These are phyloP conservation scores for Lactifluus subvellereus DNA, from an alignment of 768 basidiomycete genomes.

Conservation along the genomic window DNA sequence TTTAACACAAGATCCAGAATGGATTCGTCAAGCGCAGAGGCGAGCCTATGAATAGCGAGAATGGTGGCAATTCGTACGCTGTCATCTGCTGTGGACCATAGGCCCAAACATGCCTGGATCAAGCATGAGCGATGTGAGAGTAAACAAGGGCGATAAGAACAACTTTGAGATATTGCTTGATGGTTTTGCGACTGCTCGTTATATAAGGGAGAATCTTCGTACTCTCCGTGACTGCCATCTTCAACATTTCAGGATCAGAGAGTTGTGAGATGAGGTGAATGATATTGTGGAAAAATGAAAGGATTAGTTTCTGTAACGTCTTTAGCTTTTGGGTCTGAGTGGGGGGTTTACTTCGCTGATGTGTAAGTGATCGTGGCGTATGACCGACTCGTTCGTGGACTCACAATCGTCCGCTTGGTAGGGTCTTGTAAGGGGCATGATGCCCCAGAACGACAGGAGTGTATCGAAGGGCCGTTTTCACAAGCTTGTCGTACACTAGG, in stretches of 20 bases:
- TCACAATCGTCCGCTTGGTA: constrained; percentile 80
- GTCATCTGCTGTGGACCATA: constrained; percentile 83
- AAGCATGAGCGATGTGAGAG: not conserved
- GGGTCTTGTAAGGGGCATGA: constrained; percentile 82
- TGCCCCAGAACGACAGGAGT: constrained; percentile 85
- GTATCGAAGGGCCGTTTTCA: constrained; percentile 81
- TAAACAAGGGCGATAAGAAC: constrained; percentile 2
- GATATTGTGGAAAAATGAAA: constrained; percentile 87
- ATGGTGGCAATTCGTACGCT: constrained; percentile 80
- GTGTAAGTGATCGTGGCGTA: not conserved
- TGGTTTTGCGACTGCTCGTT: constrained; percentile 72
- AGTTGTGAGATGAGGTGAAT: constrained; percentile 74
- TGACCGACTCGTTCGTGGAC: constrained; percentile 29
- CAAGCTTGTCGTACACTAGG: constrained; percentile 89
- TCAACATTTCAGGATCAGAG: constrained; percentile 56
- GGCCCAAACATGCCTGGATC: constrained; percentile 64
- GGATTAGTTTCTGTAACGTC: constrained; percentile 76
- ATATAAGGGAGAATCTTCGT: constrained; percentile 89
- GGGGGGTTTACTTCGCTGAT: constrained; percentile 64
- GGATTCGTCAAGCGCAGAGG: constrained; percentile 68
- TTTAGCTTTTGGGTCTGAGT: constrained; percentile 77
- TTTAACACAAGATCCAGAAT: constrained; percentile 84
- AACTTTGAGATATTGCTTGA: constrained; percentile 86
- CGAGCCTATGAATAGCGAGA: constrained; percentile 75
- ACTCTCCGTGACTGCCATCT: constrained; percentile 75